Conservation (phyloP, 169 alveolate genomes). For the Besnoitia besnoiti region DNA sequence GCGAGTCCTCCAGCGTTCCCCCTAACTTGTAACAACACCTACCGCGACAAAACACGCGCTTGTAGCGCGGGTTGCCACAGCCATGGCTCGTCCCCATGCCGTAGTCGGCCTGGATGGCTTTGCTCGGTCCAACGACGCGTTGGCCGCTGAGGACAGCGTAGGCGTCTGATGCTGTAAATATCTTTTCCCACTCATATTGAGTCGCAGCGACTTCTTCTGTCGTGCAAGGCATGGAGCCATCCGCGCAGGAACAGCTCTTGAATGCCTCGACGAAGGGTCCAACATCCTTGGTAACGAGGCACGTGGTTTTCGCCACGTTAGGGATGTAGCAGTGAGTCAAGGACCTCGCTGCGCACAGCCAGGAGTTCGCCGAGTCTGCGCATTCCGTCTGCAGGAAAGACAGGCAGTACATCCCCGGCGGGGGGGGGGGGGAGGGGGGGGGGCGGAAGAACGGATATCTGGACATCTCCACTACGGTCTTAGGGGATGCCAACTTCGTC, state of each 20-base stretch:
- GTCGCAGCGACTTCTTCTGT: not conserved
- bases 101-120: not conserved
- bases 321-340: not conserved
- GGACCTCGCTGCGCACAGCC: slow-evolving; percentile 6
- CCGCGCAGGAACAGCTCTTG: slow-evolving; percentile 17
- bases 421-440: no score
- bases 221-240: not conserved
- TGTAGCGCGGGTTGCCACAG: not conserved
- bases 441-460: no score
- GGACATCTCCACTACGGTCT: no score
- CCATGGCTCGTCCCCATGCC: slow-evolving; percentile 1
- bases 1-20: no score
- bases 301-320: not conserved
- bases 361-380: not conserved
- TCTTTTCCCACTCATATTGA: not conserved
- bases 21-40: no score
- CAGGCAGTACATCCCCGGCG: not conserved
- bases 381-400: not conserved
- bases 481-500: no score
- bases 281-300: not conserved
- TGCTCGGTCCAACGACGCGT: not conserved
- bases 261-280: not conserved
- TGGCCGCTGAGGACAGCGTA: not conserved
- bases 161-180: not conserved
- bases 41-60: slow-evolving; percentile 16